These are phyloP conservation scores for Pelargonium nanum DNA, from an alignment of 345 rosid species.

Conservation along the genomic window DNA sequence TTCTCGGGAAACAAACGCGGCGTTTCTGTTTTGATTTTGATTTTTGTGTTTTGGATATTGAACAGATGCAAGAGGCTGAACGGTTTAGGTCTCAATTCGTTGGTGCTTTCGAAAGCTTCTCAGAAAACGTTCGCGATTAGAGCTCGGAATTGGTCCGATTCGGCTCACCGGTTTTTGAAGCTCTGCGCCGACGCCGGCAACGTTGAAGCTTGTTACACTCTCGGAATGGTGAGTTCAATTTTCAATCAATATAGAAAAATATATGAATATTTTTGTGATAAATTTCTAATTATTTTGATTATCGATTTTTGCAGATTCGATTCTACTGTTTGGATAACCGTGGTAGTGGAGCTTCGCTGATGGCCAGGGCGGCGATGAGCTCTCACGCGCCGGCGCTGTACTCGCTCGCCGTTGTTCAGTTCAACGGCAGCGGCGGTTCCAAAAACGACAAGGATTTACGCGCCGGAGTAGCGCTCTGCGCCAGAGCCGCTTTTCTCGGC, in stretches of 20 bases:
- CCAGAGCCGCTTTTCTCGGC: slow-evolving; percentile 82
- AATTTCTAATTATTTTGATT: slow-evolving; percentile 1
- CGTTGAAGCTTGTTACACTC: slow-evolving; percentile 82
- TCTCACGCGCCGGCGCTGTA: slow-evolving; percentile 81
- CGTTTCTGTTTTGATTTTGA: background rate
- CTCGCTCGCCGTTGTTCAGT: slow-evolving; percentile 81
- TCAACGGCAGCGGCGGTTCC: slow-evolving; percentile 95
- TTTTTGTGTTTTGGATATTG: slow-evolving; percentile 9
- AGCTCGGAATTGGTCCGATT: slow-evolving; percentile 73
- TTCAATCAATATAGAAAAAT: too few species aligned
- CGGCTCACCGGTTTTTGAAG: slow-evolving; percentile 71
- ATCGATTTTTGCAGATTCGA: slow-evolving; percentile 48
- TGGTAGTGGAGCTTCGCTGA: slow-evolving; percentile 78
- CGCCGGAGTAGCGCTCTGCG: slow-evolving; percentile 88
- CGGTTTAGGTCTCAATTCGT: slow-evolving; percentile 38
- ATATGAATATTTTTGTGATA: background rate
- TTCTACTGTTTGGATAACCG: slow-evolving; percentile 74
- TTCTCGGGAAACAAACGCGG: background rate
- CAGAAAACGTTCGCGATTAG: slow-evolving; percentile 40
- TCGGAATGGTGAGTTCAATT: slow-evolving; percentile 66
- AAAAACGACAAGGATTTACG: slow-evolving; percentile 85
- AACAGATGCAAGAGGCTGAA: slow-evolving; percentile 83
- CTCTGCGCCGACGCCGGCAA: slow-evolving; percentile 80
- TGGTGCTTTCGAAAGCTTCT: slow-evolving; percentile 57
- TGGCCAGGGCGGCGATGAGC: slow-evolving; percentile 90